A percentile compares a stretch with the other conserved stretches of the same genome.
These are phyloP conservation scores for Fistulifera pelliculosa DNA, from an alignment of 108 stramenopile genomes.

Conservation along the genomic window DNA sequence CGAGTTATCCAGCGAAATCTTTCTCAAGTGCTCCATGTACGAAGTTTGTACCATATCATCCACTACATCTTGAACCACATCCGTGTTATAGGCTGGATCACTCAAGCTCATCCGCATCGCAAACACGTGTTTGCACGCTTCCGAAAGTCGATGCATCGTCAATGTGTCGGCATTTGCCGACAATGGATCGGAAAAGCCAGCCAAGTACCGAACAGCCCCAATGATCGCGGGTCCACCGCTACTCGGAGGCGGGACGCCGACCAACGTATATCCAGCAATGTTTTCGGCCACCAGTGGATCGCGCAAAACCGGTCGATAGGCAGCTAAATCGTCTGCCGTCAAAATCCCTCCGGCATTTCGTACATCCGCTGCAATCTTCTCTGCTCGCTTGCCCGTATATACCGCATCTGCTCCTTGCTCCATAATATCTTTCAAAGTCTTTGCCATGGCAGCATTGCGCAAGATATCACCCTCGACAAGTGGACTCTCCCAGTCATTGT, in stretches of 20 bases:
- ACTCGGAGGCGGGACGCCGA: conserved; percentile 71
- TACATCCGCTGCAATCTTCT: conserved; percentile 39
- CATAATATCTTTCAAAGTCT: conserved; percentile 45
- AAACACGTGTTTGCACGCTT: conserved; percentile 72
- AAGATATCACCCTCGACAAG: conserved; percentile 58
- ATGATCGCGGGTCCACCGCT: conserved; percentile 74
- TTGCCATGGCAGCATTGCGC: conserved; percentile 28
- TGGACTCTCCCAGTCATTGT: conserved; percentile 22
- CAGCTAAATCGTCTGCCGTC: conserved; percentile 43
- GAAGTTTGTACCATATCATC: conserved; percentile 33
- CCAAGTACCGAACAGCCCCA: conserved; percentile 56
- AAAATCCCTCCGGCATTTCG: conserved; percentile 61
- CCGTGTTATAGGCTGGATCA: conserved; percentile 50
- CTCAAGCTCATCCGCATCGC: conserved; percentile 77
- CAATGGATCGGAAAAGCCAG: conserved; percentile 38
- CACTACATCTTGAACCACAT: conserved; percentile 28
- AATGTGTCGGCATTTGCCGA: conserved; percentile 38
- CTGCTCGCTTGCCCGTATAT: conserved; percentile 42
- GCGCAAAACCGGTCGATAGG: conserved; percentile 43
- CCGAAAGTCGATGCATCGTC: conserved; percentile 58
- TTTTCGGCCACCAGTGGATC: conserved; percentile 37
- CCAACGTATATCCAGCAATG: conserved; percentile 43
- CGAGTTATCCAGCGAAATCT: conserved; percentile 27
- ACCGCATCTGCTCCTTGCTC: conserved; percentile 50
- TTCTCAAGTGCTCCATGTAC: conserved; percentile 56